Conservation (phyloP, 768 basidiomycete species). For the Leccinum ochraceum region DNA sequence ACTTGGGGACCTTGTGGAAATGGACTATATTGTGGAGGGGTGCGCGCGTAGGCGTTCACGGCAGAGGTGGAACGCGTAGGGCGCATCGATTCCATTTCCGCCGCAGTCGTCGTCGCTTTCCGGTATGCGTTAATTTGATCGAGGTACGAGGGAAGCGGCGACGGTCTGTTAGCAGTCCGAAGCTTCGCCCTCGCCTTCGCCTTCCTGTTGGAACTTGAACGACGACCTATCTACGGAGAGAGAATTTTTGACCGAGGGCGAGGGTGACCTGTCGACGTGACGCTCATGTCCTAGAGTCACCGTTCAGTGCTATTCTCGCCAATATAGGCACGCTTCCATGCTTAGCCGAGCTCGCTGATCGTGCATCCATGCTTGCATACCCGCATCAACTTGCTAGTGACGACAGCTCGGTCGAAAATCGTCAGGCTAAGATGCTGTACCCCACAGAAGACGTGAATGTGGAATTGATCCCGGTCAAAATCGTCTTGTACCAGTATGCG, state of each 20-base stretch:
- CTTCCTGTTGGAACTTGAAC: conserved; percentile 4
- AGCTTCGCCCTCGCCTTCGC: conserved; percentile 5
- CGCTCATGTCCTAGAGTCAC: background rate
- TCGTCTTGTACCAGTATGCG: conserved; percentile 12
- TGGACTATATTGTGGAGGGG: background rate
- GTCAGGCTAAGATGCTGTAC: conserved; percentile 16
- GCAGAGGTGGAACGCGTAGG: background rate
- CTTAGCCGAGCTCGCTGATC: no score
- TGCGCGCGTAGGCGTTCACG: background rate
- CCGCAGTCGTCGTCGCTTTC: no score
- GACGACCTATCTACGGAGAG: conserved; percentile 26
- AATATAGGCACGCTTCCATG: no score
- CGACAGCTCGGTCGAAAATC: conserved; percentile 6
- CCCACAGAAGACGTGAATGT: conserved; percentile 5
- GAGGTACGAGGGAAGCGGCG: conserved; percentile 27
- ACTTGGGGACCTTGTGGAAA: conserved; percentile 9
- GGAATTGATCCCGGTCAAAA: conserved; percentile 12
- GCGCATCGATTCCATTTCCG: background rate
- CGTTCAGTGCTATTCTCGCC: no score
- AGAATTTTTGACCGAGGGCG: conserved; percentile 9
- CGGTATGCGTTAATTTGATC: background rate
- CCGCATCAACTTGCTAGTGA: background rate
- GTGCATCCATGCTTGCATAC: background rate
- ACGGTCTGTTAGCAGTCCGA: background rate
- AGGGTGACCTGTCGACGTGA: conserved; percentile 1